These are phyloP conservation scores for Xylaria sp. DNA, from an alignment of 2,329 filamentous ascomycete genomes.

Conservation along the genomic window DNA sequence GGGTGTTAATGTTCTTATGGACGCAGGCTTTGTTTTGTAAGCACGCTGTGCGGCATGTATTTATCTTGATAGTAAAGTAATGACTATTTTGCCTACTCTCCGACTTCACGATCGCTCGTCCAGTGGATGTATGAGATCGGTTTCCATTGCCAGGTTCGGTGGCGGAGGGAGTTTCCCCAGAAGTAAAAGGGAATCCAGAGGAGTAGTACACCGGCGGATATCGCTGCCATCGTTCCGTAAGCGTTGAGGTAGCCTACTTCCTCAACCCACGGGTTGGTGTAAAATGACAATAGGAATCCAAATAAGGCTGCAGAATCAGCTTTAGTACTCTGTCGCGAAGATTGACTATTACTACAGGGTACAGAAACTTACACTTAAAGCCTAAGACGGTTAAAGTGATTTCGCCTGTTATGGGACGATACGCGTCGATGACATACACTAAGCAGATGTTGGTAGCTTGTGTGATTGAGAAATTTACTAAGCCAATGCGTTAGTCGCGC, in stretches of 20 bases:
- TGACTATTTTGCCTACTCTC: conserved; percentile 48
- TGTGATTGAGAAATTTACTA: conserved; percentile 61
- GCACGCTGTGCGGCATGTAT: neutral
- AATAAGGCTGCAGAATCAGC: conserved; percentile 49
- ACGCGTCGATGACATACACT: conserved; percentile 63
- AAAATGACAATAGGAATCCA: conserved; percentile 64
- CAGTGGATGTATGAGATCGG: conserved; percentile 54
- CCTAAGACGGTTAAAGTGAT: conserved; percentile 57
- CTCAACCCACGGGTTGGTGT: conserved; percentile 64
- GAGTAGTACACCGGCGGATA: conserved; percentile 53
- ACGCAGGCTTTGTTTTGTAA: conserved; percentile 46
- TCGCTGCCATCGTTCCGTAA: conserved; percentile 63
- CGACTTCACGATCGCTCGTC: conserved; percentile 59
- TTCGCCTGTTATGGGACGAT: conserved; percentile 63
- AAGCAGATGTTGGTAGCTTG: conserved; percentile 61
- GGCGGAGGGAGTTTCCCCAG: conserved; percentile 56
- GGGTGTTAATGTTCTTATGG: conserved; percentile 58
- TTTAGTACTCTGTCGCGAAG: conserved; percentile 1
- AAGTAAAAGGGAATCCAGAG: conserved; percentile 57
- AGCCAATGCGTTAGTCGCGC: neutral
- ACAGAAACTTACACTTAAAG: conserved; percentile 56
- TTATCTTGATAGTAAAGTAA: neutral
- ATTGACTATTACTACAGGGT: too few species aligned
- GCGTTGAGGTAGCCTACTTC: conserved; percentile 55
- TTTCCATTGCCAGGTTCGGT: conserved; percentile 54